Evolutionary conservation across 352 stramenopile genomes (phyloP).

Genomic region (Hyphochytrium catenoides): DNA sequence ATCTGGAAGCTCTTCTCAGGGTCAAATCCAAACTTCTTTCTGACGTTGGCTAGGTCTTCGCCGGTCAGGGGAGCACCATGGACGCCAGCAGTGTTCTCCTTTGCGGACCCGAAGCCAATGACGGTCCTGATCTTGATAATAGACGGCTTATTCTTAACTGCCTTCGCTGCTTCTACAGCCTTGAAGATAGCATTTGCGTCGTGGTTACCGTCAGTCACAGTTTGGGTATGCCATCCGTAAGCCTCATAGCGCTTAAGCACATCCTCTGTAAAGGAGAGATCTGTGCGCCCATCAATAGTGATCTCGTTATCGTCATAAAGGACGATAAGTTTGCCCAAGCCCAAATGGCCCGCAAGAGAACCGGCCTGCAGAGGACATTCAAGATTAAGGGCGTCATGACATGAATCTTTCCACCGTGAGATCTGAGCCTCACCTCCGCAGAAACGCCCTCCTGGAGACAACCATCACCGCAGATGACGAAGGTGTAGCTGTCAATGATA

Average conservation of each 20-base stretch:
- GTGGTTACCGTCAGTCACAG: slow-evolving; percentile 78
- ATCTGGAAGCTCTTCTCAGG: slow-evolving; percentile 77
- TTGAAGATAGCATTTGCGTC: slow-evolving; percentile 72
- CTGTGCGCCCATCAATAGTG: slow-evolving; percentile 92
- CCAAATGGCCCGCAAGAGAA: slow-evolving; percentile 90
- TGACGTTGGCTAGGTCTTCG: slow-evolving; percentile 72
- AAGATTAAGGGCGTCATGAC: too few species aligned
- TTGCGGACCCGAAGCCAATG: slow-evolving; percentile 85
- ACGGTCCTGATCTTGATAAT: slow-evolving; percentile 95
- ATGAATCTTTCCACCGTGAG: too few species aligned
- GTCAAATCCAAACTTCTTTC: slow-evolving; percentile 74
- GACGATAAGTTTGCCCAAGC: slow-evolving; percentile 94
- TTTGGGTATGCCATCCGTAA: slow-evolving; percentile 92
- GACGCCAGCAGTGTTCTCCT: slow-evolving; percentile 73
- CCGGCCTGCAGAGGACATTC: too few species aligned
- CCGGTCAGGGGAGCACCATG: slow-evolving; percentile 87
- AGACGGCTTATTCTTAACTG: slow-evolving; percentile 81
- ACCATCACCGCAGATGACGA: slow-evolving; percentile 95
- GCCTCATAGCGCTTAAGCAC: slow-evolving; percentile 90
- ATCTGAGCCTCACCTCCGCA: slow-evolving; percentile 75
- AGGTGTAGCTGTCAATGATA: slow-evolving; percentile 95
- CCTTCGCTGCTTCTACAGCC: slow-evolving; percentile 81
- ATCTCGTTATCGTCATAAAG: slow-evolving; percentile 99
- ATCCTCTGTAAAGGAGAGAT: slow-evolving; percentile 93
- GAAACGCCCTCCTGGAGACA: slow-evolving; percentile 96